Evolutionary conservation across 2,329 filamentous ascomycete genomes (phyloP).

Genomic region (Pseudocercospora musae): DNA sequence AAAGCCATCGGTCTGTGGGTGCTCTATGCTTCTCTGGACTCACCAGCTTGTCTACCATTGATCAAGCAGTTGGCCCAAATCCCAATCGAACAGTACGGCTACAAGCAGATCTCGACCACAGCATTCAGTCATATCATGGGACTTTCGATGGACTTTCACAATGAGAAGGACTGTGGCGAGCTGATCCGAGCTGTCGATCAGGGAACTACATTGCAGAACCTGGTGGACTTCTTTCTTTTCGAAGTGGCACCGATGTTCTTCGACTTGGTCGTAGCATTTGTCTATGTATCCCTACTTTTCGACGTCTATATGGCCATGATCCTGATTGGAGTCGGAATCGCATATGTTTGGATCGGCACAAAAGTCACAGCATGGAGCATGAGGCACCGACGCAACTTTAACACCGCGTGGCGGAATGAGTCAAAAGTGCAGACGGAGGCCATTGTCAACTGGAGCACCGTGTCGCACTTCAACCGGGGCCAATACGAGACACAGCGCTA

Average conservation of each 20-base stretch:
- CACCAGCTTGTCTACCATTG: conserved; percentile 51
- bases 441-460: conserved; percentile 59
- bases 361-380: conserved; percentile 43
- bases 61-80: conserved; percentile 53
- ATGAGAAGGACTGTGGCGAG: conserved; percentile 61
- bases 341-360: conserved; percentile 53
- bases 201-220: conserved; percentile 56
- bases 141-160: conserved; percentile 69
- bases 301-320: conserved; percentile 58
- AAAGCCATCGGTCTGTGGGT: conserved; percentile 53
- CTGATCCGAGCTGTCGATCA: conserved; percentile 64
- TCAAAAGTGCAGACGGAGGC: conserved; percentile 56
- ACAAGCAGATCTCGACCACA: conserved; percentile 56
- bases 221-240: conserved; percentile 60
- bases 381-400: conserved; percentile 29
- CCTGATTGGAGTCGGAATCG: conserved; percentile 44
- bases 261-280: conserved; percentile 60
- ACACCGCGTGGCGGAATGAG: conserved; percentile 44
- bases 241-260: conserved; percentile 59
- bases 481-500: conserved; percentile 54
- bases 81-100: conserved; percentile 56
- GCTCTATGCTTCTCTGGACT: conserved; percentile 48
- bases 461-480: conserved; percentile 58
- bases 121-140: conserved; percentile 66
- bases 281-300: conserved; percentile 60